Base-by-base conservation (phyloP, 306 rosid genomes). In the Trifolium repens region DNA sequence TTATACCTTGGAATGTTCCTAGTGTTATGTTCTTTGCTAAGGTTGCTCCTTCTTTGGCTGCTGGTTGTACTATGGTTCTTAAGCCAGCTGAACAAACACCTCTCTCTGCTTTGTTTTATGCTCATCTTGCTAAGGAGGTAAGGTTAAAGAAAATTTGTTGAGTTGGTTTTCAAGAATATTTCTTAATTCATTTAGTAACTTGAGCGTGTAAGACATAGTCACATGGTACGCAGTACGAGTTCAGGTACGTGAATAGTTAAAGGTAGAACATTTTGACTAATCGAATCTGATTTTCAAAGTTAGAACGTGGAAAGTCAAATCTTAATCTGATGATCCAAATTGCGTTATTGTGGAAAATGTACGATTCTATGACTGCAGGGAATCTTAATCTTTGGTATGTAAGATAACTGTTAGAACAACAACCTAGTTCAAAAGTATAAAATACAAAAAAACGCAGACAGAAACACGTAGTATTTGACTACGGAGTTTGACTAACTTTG, bases 51-150 rank as follows among this genome's bases (percentile, higher is more conserved):
- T 80, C 97, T 74, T 86, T 94, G 71, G 98, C 98, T 17, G 89
- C 91, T 24, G 98, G 96, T 8, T 94, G 98, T 84, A 90, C 98
- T 69, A 78, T 94, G 91, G 39, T 94, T 70, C 64, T 90, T 78
- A 94, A 94, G 72, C 98, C 97, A 1, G 90, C 97, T 12, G 97
- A 91, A 79, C 94, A 94, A 40, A 91, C 97, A 3, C 92, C 98
- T 5, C 91, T 94, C 11, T 88, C 97, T 0, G 85, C 98, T 32
- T 90, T 94, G 54, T 91, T 76, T 17, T 88, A 75, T 80, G 98
- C 98, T 37, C 89, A 91, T 78, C 91, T 91, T 35, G 91, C 97
- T 37, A 88, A 94, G 75, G 40, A 87, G 96, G 98, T 91, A 79
- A 40, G 73, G 4, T 43, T 26, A 26, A 14, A 27, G 61, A 34